These are phyloP conservation scores for Poa pratensis DNA, from an alignment of 176 grass and related monocot genomes.

Conservation along the genomic window DNA sequence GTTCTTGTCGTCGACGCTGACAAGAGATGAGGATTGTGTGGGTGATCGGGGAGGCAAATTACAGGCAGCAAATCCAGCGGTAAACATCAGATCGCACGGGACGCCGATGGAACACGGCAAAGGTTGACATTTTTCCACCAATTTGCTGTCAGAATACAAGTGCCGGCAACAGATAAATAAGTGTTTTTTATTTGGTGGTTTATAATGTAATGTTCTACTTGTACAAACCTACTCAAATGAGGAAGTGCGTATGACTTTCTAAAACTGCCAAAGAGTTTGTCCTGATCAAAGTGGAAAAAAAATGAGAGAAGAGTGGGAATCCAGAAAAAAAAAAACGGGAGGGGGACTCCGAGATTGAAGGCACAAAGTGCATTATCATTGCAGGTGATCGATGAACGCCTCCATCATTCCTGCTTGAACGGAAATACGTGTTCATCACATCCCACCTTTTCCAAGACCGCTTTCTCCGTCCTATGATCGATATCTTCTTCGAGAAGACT, in stretches of 20 bases:
- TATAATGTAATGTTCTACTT: not conserved
- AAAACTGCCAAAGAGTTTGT: not conserved
- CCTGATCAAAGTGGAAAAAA: not conserved
- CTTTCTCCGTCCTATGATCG: slow-evolving; percentile 1
- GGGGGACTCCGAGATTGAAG: not conserved
- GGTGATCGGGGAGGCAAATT: not conserved
- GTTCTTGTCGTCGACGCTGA: slow-evolving; percentile 25
- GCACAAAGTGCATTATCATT: slow-evolving; percentile 2
- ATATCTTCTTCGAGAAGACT: slow-evolving; percentile 42
- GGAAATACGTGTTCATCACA: slow-evolving; percentile 33
- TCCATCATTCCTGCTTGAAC: not conserved
- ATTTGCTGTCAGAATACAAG: not conserved
- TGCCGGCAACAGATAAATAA: not conserved
- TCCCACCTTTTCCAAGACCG: slow-evolving; percentile 19
- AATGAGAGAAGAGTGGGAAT: not conserved
- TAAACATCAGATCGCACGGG: not conserved
- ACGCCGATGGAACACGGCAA: not conserved
- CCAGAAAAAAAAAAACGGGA: not conserved
- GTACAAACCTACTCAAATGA: no score
- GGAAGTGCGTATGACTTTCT: no score
- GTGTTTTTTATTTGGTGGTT: no score
- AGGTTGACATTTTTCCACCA: not conserved
- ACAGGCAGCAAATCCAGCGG: not conserved
- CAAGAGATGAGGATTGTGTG: not conserved
- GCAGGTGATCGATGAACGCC: slow-evolving; percentile 3